phyloP scores from a whole-genome alignment of 305 asterid genomes.

The Lippia alba region DNA sequence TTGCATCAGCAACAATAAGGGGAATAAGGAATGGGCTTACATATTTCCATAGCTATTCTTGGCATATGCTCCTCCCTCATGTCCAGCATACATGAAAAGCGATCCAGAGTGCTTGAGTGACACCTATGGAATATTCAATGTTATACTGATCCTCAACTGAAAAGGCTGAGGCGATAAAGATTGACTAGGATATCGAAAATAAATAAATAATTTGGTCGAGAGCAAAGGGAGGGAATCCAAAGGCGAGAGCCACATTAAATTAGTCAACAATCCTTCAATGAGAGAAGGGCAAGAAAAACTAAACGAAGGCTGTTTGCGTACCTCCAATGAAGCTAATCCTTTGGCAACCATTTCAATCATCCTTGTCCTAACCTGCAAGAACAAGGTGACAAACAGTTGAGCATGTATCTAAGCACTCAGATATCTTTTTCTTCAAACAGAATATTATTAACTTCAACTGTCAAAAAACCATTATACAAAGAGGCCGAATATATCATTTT shows the following conservation, averaged over 20 bases:
- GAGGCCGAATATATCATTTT: background rate
- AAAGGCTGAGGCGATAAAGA: constrained; percentile 14
- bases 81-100: constrained; percentile 99
- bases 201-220: constrained; percentile 8
- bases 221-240: constrained; percentile 4
- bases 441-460: constrained; percentile 21
- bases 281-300: constrained; percentile 11
- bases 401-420: constrained; percentile 30
- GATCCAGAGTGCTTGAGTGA: constrained; percentile 98
- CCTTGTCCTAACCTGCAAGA: constrained; percentile 74
- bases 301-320: constrained; percentile 33
- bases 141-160: constrained; percentile 31
- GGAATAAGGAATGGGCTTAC: constrained; percentile 49
- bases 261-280: too few relatives aligned
- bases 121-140: constrained; percentile 56
- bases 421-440: constrained; percentile 12
- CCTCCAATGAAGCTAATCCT: constrained; percentile 95
- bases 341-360: constrained; percentile 92
- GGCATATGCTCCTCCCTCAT: constrained; percentile 97
- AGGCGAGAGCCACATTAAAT: constrained; percentile 8
- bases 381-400: constrained; percentile 30
- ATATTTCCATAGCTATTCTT: constrained; percentile 94
- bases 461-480: background rate
- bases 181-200: constrained; percentile 18
- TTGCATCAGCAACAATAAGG: constrained; percentile 28